A percentile compares a stretch with the other conserved stretches of the same genome.
phyloP scores from a whole-genome alignment of 768 basidiomycete species.

The Rickenella mellea region DNA sequence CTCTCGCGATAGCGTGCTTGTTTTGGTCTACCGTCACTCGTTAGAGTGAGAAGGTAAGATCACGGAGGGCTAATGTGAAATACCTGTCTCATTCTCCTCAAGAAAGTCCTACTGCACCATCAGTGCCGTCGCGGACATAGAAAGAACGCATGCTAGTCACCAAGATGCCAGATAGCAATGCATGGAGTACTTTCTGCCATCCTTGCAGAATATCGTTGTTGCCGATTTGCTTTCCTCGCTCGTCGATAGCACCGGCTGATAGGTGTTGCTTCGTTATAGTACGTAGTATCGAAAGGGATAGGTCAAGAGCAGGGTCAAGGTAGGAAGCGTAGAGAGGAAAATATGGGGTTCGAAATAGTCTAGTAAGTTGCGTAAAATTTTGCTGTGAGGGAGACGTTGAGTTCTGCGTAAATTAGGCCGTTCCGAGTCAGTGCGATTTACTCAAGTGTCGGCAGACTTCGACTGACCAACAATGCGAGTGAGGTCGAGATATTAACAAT shows the following conservation, averaged over 20 bases:
- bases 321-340: slow-evolving; percentile 34
- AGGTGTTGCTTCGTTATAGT: slow-evolving; percentile 30
- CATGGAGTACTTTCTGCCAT: slow-evolving; percentile 39
- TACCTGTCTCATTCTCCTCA: slow-evolving; percentile 22
- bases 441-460: not conserved
- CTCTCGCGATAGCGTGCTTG: slow-evolving; percentile 18
- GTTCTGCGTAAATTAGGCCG: slow-evolving; percentile 20
- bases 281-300: slow-evolving; percentile 30
- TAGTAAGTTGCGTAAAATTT: slow-evolving; percentile 27
- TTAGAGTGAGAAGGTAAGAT: not conserved
- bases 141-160: slow-evolving; percentile 19
- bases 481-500: slow-evolving; percentile 32
- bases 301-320: slow-evolving; percentile 28
- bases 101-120: slow-evolving; percentile 14
- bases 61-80: not conserved
- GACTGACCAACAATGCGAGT: slow-evolving; percentile 32
- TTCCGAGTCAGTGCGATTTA: not conserved
- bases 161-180: slow-evolving; percentile 44
- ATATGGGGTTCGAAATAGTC: slow-evolving; percentile 32
- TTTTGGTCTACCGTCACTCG: slow-evolving; percentile 1
- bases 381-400: slow-evolving; percentile 26
- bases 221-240: not conserved
- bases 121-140: not conserved
- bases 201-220: slow-evolving; percentile 14
- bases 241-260: slow-evolving; percentile 13